phyloP scores from a whole-genome alignment of 495 filamentous ascomycete genomes.

The Schizothecium vesticola region DNA sequence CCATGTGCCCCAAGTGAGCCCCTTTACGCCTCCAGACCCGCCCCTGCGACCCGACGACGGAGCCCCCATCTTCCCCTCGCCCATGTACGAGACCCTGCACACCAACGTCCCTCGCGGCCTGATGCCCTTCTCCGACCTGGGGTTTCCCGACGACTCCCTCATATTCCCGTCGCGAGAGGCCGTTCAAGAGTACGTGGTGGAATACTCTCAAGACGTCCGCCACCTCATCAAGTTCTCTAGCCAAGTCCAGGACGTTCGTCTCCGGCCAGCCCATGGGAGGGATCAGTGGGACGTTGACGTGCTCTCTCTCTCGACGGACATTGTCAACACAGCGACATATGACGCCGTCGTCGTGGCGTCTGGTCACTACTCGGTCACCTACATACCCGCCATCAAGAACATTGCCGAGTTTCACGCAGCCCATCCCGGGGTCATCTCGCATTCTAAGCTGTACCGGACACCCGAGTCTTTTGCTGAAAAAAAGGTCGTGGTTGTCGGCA shows the following conservation, averaged over 20 bases:
- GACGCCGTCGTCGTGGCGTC: constrained; percentile 83
- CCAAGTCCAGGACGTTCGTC: constrained; percentile 33
- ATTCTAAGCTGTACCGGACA: constrained; percentile 73
- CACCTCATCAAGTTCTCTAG: constrained; percentile 41
- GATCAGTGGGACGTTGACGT: constrained; percentile 50
- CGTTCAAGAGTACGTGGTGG: constrained; percentile 67
- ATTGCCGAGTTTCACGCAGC: constrained; percentile 45
- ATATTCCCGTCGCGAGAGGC: constrained; percentile 66
- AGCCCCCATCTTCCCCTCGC: constrained; percentile 54
- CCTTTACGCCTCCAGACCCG: constrained; percentile 36
- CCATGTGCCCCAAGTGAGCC: constrained; percentile 38
- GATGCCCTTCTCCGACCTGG: constrained; percentile 73
- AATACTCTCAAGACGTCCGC: constrained; percentile 63
- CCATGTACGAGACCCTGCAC: constrained; percentile 75
- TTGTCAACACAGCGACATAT: constrained; percentile 46
- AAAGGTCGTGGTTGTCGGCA: constrained; percentile 66
- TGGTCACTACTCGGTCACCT: constrained; percentile 72
- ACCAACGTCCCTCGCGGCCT: constrained; percentile 81
- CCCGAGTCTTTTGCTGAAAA: constrained; percentile 52
- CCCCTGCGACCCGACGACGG: constrained; percentile 26
- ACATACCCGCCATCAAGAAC: constrained; percentile 53
- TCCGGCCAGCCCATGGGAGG: constrained; percentile 22
- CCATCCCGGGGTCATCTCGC: constrained; percentile 62
- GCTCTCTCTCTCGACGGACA: constrained; percentile 38
- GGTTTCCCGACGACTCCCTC: constrained; percentile 54